Evolutionary conservation across 495 filamentous ascomycete genomes (phyloP).

Genomic region (Xylaria longipes): DNA sequence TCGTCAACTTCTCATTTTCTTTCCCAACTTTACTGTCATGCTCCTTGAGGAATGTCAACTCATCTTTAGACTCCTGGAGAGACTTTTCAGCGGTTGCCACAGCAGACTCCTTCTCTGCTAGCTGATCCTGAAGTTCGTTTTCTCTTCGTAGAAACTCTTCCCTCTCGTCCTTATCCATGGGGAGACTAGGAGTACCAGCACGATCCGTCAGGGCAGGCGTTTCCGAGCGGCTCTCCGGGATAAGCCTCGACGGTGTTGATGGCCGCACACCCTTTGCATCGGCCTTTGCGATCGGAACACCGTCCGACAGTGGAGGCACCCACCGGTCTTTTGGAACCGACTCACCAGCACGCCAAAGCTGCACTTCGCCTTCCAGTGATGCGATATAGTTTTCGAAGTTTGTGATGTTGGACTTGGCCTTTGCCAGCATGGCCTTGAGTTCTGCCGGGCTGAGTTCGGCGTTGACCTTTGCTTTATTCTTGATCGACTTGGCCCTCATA

Average conservation of each 20-base stretch:
- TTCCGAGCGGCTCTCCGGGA: slow-evolving; percentile 81
- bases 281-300: slow-evolving; percentile 59
- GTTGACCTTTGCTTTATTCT: slow-evolving; percentile 99
- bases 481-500: slow-evolving; percentile 96
- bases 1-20: slow-evolving; percentile 83
- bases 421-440: slow-evolving; percentile 88
- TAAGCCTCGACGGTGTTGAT: slow-evolving; percentile 81
- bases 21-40: slow-evolving; percentile 79
- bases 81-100: slow-evolving; percentile 78
- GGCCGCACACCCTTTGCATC: slow-evolving; percentile 69
- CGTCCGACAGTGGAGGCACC: slow-evolving; percentile 64
- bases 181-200: slow-evolving; percentile 83
- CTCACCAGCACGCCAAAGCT: slow-evolving; percentile 86
- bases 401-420: slow-evolving; percentile 87
- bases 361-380: slow-evolving; percentile 84
- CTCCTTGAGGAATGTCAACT: slow-evolving; percentile 80
- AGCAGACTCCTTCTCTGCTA: slow-evolving; percentile 88
- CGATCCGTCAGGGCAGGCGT: slow-evolving; percentile 70
- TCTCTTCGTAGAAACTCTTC: slow-evolving; percentile 95
- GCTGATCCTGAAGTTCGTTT: slow-evolving; percentile 95
- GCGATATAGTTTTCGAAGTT: slow-evolving; percentile 86
- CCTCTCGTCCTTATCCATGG: slow-evolving; percentile 93
- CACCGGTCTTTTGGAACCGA: slow-evolving; percentile 82
- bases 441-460: slow-evolving; percentile 94
- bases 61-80: slow-evolving; percentile 80